Evolutionary conservation across 2,329 filamentous ascomycete genomes (phyloP).

Genomic region (Diaporthe eres): DNA sequence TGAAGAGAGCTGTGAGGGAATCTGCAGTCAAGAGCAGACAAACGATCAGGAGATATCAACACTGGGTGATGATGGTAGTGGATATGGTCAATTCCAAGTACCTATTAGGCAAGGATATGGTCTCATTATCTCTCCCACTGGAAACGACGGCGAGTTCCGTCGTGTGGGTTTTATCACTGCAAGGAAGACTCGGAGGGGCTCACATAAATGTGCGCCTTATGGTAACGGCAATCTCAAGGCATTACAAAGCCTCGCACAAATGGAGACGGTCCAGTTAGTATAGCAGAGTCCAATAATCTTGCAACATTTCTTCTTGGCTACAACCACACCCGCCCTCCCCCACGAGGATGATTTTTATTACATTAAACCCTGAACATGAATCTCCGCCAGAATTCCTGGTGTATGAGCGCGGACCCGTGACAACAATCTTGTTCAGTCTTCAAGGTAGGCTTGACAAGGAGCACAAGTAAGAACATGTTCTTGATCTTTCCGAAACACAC

Average conservation of each 20-base stretch:
- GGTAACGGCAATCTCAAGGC: not conserved
- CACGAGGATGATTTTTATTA: too few relatives aligned
- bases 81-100: not conserved
- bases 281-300: not conserved
- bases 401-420: too few relatives aligned
- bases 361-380: too few relatives aligned
- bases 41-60: not conserved
- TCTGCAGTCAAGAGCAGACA: not conserved
- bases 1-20: not conserved
- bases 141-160: not conserved
- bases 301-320: too few relatives aligned
- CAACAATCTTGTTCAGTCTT: too few relatives aligned
- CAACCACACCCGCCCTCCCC: too few relatives aligned
- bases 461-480: too few relatives aligned
- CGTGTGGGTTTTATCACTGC: not conserved
- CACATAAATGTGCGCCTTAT: not conserved
- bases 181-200: not conserved
- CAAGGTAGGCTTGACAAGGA: too few relatives aligned
- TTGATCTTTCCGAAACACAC: too few relatives aligned
- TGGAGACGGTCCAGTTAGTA: not conserved
- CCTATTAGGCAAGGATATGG: not conserved
- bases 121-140: not conserved
- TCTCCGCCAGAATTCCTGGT: too few relatives aligned
- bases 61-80: not conserved
- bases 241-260: not conserved